Base-by-base conservation (phyloP, 2,329 filamentous ascomycete genomes). In the Neophaeococcomyces mojaviensis region DNA sequence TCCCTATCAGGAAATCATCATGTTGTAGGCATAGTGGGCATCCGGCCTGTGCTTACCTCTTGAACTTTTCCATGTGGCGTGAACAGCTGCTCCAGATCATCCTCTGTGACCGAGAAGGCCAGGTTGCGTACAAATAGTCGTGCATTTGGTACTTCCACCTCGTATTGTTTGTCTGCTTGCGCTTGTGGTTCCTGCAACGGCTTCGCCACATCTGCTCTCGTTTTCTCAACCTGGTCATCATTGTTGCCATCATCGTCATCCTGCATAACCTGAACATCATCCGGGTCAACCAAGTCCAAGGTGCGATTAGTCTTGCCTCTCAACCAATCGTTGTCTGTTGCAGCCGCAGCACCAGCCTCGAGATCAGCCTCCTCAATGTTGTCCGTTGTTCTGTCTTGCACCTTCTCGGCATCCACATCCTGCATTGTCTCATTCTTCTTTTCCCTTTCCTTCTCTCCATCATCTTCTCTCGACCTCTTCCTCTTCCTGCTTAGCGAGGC, bases 1-100 rank as follows among this genome's bases (percentile, higher is more conserved):
- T 97, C 92, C 92, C 92, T 97, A 97, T 97, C 92, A 81, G 85
- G 85, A 79, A 72, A 87, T 97, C 90, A 97, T 97, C 92, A 90
- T 78, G 42, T 20, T 39, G 39, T 32, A 32, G 48, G 31, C 34
- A 31, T 33, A 48, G 31, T 46, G 48, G 55, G 53, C 50, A 45
- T 55, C 39, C 36, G 45, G 28, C 41, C 5, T 16, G 13, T n/a
- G 41, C 86, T 76, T 82, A 97, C 92, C 82, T 97, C 90, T 75
- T 90, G 78, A 38, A 96, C 68, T 46, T 76, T 71, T 31, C 89
- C 90, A 63, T 83, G 90, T 20, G 74, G 72, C 22, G 58, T 48
- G 60, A 97, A 95, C 39, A 82, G 71, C 20, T 76, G 70, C 48
- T 81, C 77, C 4, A 98, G 70, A 56, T 95, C 86, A 37, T 86